Conservation (phyloP, 495 filamentous ascomycete genomes). For the Aspergillus nidulans region DNA sequence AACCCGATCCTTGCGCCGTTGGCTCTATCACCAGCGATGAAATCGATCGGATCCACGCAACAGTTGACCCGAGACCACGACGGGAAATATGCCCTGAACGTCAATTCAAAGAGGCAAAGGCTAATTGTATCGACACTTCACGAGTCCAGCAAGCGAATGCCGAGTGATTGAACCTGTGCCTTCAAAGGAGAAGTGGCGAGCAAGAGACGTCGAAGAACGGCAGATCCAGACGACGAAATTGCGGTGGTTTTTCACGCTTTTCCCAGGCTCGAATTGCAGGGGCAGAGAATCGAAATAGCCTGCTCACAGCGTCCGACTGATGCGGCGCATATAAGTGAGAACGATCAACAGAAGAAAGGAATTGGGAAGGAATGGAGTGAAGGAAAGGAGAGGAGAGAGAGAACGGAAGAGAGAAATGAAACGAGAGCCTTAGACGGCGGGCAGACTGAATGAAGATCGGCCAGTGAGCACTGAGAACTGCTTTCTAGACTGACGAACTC, state of each 20-base stretch:
- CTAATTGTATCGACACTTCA: conserved; percentile 20
- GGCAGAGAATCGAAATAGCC: conserved; percentile 27
- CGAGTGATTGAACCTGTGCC: conserved; percentile 11
- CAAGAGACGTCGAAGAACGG: not conserved
- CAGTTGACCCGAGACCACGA: not conserved
- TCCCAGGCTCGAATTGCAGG: conserved; percentile 15
- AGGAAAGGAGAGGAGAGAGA: conserved; percentile 13
- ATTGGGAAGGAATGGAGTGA: conserved; percentile 16
- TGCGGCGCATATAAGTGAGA: conserved; percentile 37
- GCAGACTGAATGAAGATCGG: conserved; percentile 23
- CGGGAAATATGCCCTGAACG: not conserved
- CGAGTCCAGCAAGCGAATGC: conserved; percentile 33
- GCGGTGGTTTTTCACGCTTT: conserved; percentile 14
- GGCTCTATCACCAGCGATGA: not conserved
- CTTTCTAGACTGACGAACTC: not conserved
- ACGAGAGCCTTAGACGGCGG: conserved; percentile 15
- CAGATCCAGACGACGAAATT: conserved; percentile 1
- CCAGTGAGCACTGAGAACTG: conserved; percentile 12
- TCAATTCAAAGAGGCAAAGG: conserved; percentile 9
- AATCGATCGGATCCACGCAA: not conserved
- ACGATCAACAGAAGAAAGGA: conserved; percentile 17
- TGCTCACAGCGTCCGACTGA: conserved; percentile 42
- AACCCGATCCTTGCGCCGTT: not conserved
- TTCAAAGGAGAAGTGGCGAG: conserved; percentile 12
- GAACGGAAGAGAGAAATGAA: conserved; percentile 14